These are phyloP conservation scores for Cornus controversa DNA, from an alignment of 148 eudicot genomes.

Conservation along the genomic window DNA sequence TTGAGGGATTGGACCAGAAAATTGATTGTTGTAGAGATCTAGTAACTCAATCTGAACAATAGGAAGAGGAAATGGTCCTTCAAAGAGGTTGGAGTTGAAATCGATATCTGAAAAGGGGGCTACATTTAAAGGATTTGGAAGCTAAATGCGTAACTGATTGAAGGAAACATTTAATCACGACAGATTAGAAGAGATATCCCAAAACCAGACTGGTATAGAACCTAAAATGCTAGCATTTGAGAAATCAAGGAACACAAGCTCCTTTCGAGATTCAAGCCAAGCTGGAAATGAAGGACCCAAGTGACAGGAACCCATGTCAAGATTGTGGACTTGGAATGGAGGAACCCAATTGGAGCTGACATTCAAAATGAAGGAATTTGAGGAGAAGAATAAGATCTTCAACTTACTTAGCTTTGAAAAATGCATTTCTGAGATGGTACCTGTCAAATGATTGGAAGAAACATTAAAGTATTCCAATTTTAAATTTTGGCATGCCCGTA, in stretches of 20 bases:
- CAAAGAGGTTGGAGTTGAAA: slow-evolving; percentile 35
- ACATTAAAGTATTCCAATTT: slow-evolving; percentile 20
- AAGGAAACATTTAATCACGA: slow-evolving; percentile 29
- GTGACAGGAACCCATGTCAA: slow-evolving; percentile 29
- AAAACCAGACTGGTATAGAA: slow-evolving; percentile 34
- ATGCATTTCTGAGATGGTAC: slow-evolving; percentile 29
- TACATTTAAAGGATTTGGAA: slow-evolving; percentile 28
- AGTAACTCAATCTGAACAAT: slow-evolving; percentile 16
- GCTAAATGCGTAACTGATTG: slow-evolving; percentile 23
- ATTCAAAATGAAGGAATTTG: slow-evolving; percentile 24
- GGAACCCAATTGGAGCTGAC: slow-evolving; percentile 34
- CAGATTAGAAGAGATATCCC: slow-evolving; percentile 28
- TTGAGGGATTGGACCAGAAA: slow-evolving; percentile 27
- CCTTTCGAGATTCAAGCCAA: slow-evolving; percentile 31
- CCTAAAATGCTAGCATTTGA: slow-evolving; percentile 28
- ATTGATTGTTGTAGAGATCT: slow-evolving; percentile 33
- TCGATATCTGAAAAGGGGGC: slow-evolving; percentile 29
- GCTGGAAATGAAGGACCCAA: slow-evolving; percentile 37
- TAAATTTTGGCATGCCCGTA: no score
- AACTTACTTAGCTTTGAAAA: slow-evolving; percentile 25
- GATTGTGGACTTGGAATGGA: slow-evolving; percentile 29
- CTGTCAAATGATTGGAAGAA: slow-evolving; percentile 26
- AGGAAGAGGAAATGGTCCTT: slow-evolving; percentile 38
- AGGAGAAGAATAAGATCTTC: slow-evolving; percentile 7
- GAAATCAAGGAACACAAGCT: slow-evolving; percentile 16